Base-by-base conservation (phyloP, 305 asterid species). In the Rubia balearica region DNA sequence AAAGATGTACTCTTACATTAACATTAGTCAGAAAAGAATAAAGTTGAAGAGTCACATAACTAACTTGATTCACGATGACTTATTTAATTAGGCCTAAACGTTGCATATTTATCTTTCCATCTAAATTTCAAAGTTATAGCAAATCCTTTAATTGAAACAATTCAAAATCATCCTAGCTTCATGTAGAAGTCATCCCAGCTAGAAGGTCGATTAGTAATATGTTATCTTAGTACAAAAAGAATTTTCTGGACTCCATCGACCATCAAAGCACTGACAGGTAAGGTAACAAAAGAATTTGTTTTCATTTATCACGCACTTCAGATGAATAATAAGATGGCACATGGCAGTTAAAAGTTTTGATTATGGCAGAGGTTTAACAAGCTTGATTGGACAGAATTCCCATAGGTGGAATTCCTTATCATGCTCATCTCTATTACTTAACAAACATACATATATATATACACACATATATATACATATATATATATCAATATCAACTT, bases 401-500 rank as follows among this genome's bases (percentile, higher is more conserved):
- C 33, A 11, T 11, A 41, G 22, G 16, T 41, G 13, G 40, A 66
- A 27, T 57, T 68, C 62, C 8, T 5, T 8, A 55, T 8, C 43
- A 30, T 38, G 13, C 68, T 63, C 43, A 33, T 61, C 36, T 61
- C 22, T 45, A 68, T 1, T 10, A 1, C 9, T 16, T n/a, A 38
- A 61, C 13, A 22, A 10, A 72, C 46, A 64, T 16, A 48, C 12
- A 13, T 4, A 22, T 14, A 12, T 6, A 36, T 10, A 8, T 21
- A 76, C 14, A 24, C 6, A 51, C 7, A 38, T 62, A 27, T 27
- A 27, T 27, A 27, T 27, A 48, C 55, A 13, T 4, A 36, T 14
- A 12, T 6, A 36, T 10, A 8, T 21, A 76, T 14, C n/a, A 5
- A 51, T 7, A 38, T 62, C 43, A 24, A 73, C 89, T 88, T 86